Evolutionary conservation across 2,329 filamentous ascomycete genomes (phyloP).

Genomic region (Kalaharituber pfeilii): DNA sequence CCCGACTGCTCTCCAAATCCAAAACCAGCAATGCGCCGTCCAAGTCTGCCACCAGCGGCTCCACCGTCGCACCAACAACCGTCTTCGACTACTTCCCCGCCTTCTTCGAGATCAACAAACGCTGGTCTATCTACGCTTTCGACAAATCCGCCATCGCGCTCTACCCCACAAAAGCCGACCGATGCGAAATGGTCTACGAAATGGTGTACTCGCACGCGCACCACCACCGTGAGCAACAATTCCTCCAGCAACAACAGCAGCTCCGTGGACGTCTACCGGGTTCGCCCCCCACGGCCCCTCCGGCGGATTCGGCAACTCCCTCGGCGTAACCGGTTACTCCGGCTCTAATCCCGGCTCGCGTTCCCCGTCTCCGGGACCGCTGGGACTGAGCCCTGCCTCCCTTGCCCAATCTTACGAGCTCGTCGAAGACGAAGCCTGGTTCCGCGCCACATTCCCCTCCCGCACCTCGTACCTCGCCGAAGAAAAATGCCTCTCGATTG

Average conservation of each 20-base stretch:
- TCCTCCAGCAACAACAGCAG: not conserved
- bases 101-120: slow-evolving; percentile 12
- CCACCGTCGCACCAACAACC: not conserved
- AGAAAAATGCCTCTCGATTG: not conserved
- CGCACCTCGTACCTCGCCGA: not conserved
- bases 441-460: not conserved
- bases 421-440: not conserved
- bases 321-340: not conserved
- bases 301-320: not conserved
- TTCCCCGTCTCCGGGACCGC: not conserved
- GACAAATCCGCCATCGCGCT: slow-evolving; percentile 9
- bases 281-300: too few relatives aligned
- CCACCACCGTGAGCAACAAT: not conserved
- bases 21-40: not conserved
- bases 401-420: not conserved
- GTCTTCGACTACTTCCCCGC: slow-evolving; percentile 4
- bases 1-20: not conserved
- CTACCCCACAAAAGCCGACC: slow-evolving; percentile 3
- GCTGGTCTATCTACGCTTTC: slow-evolving; percentile 14
- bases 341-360: not conserved
- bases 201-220: slow-evolving; percentile 5
- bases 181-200: slow-evolving; percentile 8
- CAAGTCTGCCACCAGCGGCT: not conserved
- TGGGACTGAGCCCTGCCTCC: not conserved
- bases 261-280: not conserved